These are phyloP conservation scores for Daucus carota DNA, from an alignment of 129 eudicot species.

Conservation along the genomic window DH1_v3.0 NC_030385.2:45696001-45696500, in stretches of 20 bases:
- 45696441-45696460: not conserved
- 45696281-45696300: constrained; percentile 9
- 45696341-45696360: constrained; percentile 1
- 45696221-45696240: not conserved
- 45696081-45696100: constrained; percentile 87
- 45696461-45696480: not conserved
- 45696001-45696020: constrained; percentile 74
- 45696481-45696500: constrained; percentile 5
- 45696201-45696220: not conserved
- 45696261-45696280: constrained; percentile 7
- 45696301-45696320: constrained; percentile 3
- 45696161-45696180: not conserved
- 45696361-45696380: not conserved
- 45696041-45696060: constrained; percentile 64
- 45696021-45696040: constrained; percentile 65
- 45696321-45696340: not conserved
- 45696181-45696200: not conserved
- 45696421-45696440: not conserved
- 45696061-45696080: constrained; percentile 41
- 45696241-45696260: not conserved
- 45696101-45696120: constrained; percentile 76
- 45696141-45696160: constrained; percentile 19
- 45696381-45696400: not conserved
- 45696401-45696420: not conserved
- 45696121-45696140: constrained; percentile 25